Evolutionary conservation across 2,329 filamentous ascomycete species (phyloP), one percentile per base, ranked within the genome.

Genomic region (Pseudocercospora pini-densiflorae): DNA sequence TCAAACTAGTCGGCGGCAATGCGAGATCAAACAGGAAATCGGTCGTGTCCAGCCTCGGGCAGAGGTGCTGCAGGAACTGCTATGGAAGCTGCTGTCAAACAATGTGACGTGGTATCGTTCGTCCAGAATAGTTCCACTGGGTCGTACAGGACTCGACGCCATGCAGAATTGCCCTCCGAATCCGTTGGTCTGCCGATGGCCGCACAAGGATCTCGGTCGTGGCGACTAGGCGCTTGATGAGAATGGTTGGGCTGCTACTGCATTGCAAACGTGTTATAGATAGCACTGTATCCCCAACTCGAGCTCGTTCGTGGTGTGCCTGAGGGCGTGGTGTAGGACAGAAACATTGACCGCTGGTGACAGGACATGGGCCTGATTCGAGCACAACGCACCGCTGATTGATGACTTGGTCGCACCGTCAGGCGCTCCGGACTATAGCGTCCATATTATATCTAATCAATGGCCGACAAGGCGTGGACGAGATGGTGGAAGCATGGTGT

Each of bases 51-150:
- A 40, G 59, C 12, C 14, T 40, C 53, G 16, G 61, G 5, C 21
- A 33, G 54, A 59, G 36, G 51, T 59, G 31, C 36, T 45, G 63
- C 51, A 58, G 54, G 54, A 55, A 49, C 27, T 33, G 53, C 24
- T 33, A 57, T 21, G 27, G 27, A 24, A 47, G 53, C 63, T 63
- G 64, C 64, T 63, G 54, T 66, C 64, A 43, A 54, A 63, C 64
- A 40, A 24, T 59, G 45, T 49, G 64, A 62, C 64, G 64, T 60
- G 54, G 49, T 62, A 54, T 62, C n/a, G 27, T 36, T 63, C 60
- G 49, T 60, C 53, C 19, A 60, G 61, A 66, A 66, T 63, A 66
- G 64, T 54, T 45, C 19, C 58, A 40, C 23, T 9, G 40, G 5
- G 59, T 61, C 27, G 64, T 61, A 66, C 59, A 19, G 59, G 54